Percentiles rank a stretch among this genome's conserved stretches.
These are phyloP conservation scores for Lasiodiplodia gonubiensis DNA, from an alignment of 2,329 filamentous ascomycete species.

Conservation along the genomic window DNA sequence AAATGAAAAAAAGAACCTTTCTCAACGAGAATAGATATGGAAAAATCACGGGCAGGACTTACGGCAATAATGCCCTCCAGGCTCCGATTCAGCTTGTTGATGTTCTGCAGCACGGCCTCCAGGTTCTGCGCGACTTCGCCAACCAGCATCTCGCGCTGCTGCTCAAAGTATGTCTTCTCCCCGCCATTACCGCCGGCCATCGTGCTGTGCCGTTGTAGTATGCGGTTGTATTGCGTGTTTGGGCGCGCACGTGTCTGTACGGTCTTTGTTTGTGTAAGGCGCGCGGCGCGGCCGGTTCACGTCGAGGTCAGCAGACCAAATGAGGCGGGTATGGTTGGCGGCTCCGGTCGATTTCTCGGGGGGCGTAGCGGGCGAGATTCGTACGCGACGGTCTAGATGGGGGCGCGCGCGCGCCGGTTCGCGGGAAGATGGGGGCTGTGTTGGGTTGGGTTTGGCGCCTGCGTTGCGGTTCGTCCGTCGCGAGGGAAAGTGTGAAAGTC, in stretches of 20 bases:
- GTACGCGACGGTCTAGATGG: background rate
- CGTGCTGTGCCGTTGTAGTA: background rate
- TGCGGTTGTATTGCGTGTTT: background rate
- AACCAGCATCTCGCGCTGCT: constrained; percentile 74
- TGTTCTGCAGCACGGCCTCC: constrained; percentile 91
- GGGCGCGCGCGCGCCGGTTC: background rate
- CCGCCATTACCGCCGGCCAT: constrained; percentile 6
- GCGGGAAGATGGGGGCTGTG: background rate
- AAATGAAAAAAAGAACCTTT: background rate
- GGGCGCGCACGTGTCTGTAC: background rate
- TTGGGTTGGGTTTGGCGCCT: background rate
- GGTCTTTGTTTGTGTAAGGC: background rate
- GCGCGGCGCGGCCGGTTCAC: background rate
- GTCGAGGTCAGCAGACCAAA: background rate
- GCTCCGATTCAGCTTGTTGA: constrained; percentile 92
- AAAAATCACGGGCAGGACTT: constrained; percentile 40
- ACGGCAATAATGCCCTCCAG: constrained; percentile 90
- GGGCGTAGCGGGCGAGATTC: background rate
- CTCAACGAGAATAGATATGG: background rate
- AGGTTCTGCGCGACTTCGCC: constrained; percentile 73
- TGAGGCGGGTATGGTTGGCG: background rate
- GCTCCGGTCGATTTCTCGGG: background rate
- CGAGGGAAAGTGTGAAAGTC: background rate
- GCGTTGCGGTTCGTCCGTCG: background rate
- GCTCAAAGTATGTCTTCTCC: constrained; percentile 68